Evolutionary conservation across 495 filamentous ascomycete genomes (phyloP).

Genomic region (Aspergillus steynii): DNA sequence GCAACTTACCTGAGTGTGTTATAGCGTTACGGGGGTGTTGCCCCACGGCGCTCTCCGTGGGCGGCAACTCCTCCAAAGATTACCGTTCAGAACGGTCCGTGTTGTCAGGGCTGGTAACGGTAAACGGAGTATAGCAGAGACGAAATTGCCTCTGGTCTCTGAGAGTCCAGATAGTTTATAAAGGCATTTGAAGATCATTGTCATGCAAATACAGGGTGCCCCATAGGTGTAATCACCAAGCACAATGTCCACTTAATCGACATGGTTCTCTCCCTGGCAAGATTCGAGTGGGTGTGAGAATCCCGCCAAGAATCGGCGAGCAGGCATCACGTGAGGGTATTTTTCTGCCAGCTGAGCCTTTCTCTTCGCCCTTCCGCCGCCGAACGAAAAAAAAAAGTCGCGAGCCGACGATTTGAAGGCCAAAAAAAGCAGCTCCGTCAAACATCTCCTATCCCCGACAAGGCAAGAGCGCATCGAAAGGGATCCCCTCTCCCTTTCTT

Average conservation of each 20-base stretch:
- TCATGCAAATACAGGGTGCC: no score
- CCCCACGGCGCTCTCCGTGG: background rate
- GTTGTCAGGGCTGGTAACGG: no score
- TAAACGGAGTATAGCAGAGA: no score
- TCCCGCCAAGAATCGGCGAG: constrained; percentile 21
- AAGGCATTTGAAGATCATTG: no score
- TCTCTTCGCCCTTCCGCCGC: constrained; percentile 1
- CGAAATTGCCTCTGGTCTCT: background rate
- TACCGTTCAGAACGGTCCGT: no score
- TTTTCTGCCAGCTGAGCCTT: constrained; percentile 19
- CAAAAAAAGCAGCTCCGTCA: constrained; percentile 14
- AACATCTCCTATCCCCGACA: constrained; percentile 11
- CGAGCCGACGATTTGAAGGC: constrained; percentile 16
- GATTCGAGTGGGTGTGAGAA: constrained; percentile 1
- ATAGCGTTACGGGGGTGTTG: background rate
- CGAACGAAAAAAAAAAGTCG: constrained; percentile 18
- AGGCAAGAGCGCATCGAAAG: constrained; percentile 21
- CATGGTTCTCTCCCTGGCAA: no score
- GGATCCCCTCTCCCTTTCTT: constrained; percentile 4
- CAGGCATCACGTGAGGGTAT: constrained; percentile 25
- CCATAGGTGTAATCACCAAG: no score
- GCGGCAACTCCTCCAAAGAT: no score
- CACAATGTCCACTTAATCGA: no score
- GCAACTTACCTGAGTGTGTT: background rate
- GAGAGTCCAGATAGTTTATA: no score